A percentile compares a stretch with the other conserved stretches of the same genome.
These are phyloP conservation scores for Backusella macrospora DNA, from an alignment of 192 early-diverging fungal genomes.

Conservation along the genomic window DNA sequence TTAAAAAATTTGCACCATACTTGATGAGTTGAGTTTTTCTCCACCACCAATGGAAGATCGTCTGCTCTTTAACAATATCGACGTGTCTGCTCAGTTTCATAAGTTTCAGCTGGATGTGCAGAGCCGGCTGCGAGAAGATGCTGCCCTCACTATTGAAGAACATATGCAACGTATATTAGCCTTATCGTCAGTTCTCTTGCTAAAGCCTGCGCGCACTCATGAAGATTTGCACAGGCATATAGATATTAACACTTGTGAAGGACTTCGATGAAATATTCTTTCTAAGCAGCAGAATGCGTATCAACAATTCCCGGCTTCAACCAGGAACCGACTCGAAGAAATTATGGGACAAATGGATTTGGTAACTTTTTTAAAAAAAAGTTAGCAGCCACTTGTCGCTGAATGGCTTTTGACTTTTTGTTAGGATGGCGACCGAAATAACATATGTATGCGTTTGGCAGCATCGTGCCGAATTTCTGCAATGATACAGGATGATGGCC, in stretches of 20 bases:
- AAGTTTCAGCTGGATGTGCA: too few relatives aligned
- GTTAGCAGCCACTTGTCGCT: neutral
- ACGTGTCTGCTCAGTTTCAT: too few relatives aligned
- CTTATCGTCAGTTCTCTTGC: neutral
- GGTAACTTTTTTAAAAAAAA: neutral
- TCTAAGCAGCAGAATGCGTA: too few relatives aligned
- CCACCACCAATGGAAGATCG: too few relatives aligned
- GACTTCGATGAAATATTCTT: too few relatives aligned
- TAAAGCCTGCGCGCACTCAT: neutral
- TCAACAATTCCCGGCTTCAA: neutral
- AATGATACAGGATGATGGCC: neutral
- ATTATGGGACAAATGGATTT: neutral
- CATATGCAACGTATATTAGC: neutral
- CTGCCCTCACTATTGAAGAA: too few relatives aligned
- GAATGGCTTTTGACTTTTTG: neutral
- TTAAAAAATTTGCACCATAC: too few relatives aligned
- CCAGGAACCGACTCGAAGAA: neutral
- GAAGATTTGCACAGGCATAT: neutral
- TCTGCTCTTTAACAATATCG: too few relatives aligned
- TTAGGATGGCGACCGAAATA: constrained; percentile 6
- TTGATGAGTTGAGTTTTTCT: too few relatives aligned
- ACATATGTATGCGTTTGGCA: neutral
- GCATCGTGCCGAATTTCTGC: neutral
- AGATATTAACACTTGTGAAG: neutral
- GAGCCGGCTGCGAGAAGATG: too few relatives aligned